Base-by-base conservation (phyloP, 2,329 filamentous ascomycete species). In the Colletotrichum tofieldiae region DNA sequence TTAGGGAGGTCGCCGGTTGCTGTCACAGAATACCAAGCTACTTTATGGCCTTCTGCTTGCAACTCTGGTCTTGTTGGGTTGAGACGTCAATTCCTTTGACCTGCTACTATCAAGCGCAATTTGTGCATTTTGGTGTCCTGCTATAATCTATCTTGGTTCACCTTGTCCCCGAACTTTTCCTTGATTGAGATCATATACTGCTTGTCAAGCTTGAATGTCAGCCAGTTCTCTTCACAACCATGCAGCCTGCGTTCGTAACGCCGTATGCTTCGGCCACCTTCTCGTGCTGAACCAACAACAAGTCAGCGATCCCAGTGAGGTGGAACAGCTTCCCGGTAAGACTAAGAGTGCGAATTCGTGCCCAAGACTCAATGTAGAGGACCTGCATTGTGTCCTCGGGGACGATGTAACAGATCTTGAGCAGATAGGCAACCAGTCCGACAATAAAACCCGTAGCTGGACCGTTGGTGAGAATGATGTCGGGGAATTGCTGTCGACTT, bases 301-400 rank as follows among this genome's bases (percentile, higher is more conserved):
- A 84, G 81, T 97, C 94, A 59, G 93, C 93, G 51, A 97, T 82
- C 56, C 86, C 83, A 2, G 85, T 84, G 75, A 85, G 84, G 70
- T 92, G 82, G 69, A 99, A 85, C 47, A 98, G 83, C 79, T 90
- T 92, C 0, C 96, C 96, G 47, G 94, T 97, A 71, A 98, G 81
- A 83, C 96, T 98, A 75, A 98, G 82, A 16, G 90, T 92, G 75
- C 88, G 92, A 20, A 97, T 93, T 20, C 96, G 89, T 3, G 96
- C 96, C 92, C 95, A 98, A 26, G 93, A 96, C 85, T 99, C 96
- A 37, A 98, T 89, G 80, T 96, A 99, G 18, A 98, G 86, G 12
- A 93, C 92, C 74, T 91, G 90, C 84, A 96, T 92, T 74, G 88
- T 88, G 37, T 86, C 82, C 26, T 84, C 80, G 0, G 86, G 86